Evolutionary conservation across 2,329 filamentous ascomycete genomes (phyloP), one percentile per base, ranked within the genome.

Genomic region (Graphiopsis chlorocephala): DNA sequence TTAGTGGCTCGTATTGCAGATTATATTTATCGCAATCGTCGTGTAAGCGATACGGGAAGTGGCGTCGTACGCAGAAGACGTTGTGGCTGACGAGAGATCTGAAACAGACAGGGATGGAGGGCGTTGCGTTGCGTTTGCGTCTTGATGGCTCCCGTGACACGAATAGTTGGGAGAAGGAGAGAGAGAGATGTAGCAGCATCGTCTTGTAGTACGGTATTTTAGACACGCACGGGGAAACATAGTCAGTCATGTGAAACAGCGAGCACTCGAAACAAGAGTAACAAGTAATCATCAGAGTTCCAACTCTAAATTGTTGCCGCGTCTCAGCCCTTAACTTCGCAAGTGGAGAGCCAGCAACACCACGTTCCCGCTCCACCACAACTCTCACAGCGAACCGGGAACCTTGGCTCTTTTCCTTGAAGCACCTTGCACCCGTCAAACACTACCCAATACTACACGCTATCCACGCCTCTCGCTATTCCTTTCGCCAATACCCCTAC

Each of bases 11-110:
- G 53, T 56, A 56, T 53, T 53, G 38, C 26, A n/a, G 12, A 53
- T 1, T 20, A 56, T 38, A 2, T 7, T 56, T 33, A 12, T 25
- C 38, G 38, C 6, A 14, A 23, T 25, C 20, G n/a, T 15, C 17
- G 38, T 38, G 53, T 33, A 25, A 31, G 57, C 38, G 14, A n/a
- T 31, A 60, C 57, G 58, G 15, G 45, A 45, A 26, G 60, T 62
- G 60, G 60, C 60, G 25, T 33, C 60, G 25, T 33, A 55, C 28
- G 28, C 38, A 45, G 38, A 28, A 35, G 58, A 45, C 29, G 42
- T n/a, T n/a, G n/a, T 61, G 58, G 58, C 58, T 61, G 26, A 61
- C 47, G 26, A 29, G 56, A 45, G 57, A 60, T 35, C 55, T 58
- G 55, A 58, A 58, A 58, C 55, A 45, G 12, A 58, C 35, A 58